Evolutionary conservation across 2,329 filamentous ascomycete genomes (phyloP), one percentile per base, ranked within the genome.

Genomic region (Penicillium sumatraense): DNA sequence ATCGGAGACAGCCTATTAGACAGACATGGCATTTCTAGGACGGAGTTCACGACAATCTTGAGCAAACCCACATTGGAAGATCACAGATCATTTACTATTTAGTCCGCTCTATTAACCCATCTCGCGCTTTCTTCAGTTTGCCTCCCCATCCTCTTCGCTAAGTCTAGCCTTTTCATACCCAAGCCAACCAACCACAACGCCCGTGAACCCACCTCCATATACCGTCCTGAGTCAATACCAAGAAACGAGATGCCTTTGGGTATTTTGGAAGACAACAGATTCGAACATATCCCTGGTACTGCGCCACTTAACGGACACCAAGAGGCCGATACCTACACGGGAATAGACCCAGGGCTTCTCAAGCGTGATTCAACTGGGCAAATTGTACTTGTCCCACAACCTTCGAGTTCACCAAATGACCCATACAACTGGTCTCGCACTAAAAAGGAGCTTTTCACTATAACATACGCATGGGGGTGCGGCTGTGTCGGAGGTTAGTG

Each of bases 401-500:
- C 65, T 11, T 67, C 65, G 1, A 58, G 65, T 40, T 66, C 63
- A 4, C 60, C 62, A 2, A 63, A 66, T 45, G 65, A 67, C 24
- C 65, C 65, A 8, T 65, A 65, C 48, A 67, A 66, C 40, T 67
- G 65, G 65, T 53, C 65, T 7, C 56, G 65, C 13, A 46, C 14
- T 20, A 66, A 65, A 54, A 72, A 77, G 66, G 66, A 77, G 63
- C 44, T 68, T 24, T 74, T 78, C 46, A 73, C 74, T 14, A 65
- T 78, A 24, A 66, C 72, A 2, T 78, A 69, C 54, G 74, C 69
- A 16, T 76, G 73, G 57, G 72, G 75, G 4, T 72, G 69, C 44
- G 71, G 68, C n/a, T 75, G 72, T 42, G 75, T 78, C 10, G 76
- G 76, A 54, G 75, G 75, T 76, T 66, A 29, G 66, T 56, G 14